Percentiles rank a stretch among this genome's conserved stretches.
phyloP scores from a whole-genome alignment of 305 asterid species.

The Rubia occidens region DNA sequence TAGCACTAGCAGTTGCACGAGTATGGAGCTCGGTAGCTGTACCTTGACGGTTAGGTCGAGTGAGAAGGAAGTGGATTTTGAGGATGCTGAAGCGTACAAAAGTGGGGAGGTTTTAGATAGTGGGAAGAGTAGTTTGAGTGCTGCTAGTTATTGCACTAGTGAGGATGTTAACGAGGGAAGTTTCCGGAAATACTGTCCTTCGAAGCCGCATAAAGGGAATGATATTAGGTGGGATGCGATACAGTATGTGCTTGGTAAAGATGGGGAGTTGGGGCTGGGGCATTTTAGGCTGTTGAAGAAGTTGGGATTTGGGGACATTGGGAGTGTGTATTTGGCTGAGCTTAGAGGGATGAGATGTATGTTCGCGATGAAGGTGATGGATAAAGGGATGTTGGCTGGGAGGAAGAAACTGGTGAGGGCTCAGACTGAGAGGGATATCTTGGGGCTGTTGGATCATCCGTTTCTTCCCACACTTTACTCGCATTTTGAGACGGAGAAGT shows the following conservation, averaged over 20 bases:
- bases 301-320: constrained; percentile 93
- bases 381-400: constrained; percentile 75
- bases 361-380: constrained; percentile 94
- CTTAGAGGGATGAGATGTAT: constrained; percentile 60
- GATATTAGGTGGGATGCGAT: constrained; percentile 82
- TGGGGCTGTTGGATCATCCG: constrained; percentile 81
- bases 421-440: constrained; percentile 81
- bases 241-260: constrained; percentile 45
- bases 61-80: constrained; percentile 25
- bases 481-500: constrained; percentile 83
- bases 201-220: constrained; percentile 83
- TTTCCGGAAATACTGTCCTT: constrained; percentile 45
- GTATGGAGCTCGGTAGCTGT: neutral
- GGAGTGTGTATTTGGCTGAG: constrained; percentile 93
- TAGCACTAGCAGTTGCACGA: constrained; percentile 19
- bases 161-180: constrained; percentile 49
- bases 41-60: too few species aligned
- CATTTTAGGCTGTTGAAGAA: constrained; percentile 85
- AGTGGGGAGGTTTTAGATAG: constrained; percentile 38
- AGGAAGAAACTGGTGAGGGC: constrained; percentile 82
- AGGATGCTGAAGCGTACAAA: constrained; percentile 19
- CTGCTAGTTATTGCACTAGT: constrained; percentile 35
- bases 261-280: constrained; percentile 71
- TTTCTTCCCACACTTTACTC: constrained; percentile 88
- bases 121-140: constrained; percentile 51